phyloP scores from a whole-genome alignment of 2,329 filamentous ascomycete species.

The Penicillium sp. region DNA sequence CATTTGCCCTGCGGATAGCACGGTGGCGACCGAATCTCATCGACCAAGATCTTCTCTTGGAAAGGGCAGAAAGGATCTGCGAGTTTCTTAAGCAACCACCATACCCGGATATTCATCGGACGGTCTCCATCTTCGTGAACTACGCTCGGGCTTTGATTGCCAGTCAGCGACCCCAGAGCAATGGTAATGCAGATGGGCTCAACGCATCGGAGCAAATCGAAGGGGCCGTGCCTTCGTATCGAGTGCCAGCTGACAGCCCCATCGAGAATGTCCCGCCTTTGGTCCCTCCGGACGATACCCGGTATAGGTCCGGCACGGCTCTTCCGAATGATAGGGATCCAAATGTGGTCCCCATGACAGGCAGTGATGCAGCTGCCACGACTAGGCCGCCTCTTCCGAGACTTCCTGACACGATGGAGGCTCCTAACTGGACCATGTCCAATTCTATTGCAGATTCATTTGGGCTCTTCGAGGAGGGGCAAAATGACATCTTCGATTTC shows the following conservation, averaged over 20 bases:
- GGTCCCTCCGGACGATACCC: slow-evolving; percentile 16
- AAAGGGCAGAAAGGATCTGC: slow-evolving; percentile 30
- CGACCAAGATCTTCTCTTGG: slow-evolving; percentile 27
- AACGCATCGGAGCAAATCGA: slow-evolving; percentile 16
- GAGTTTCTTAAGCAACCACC: slow-evolving; percentile 34
- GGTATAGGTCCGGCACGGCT: slow-evolving; percentile 15
- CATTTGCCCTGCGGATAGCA: slow-evolving; percentile 32
- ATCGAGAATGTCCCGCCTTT: slow-evolving; percentile 17
- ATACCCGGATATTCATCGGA: slow-evolving; percentile 37
- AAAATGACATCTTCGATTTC: slow-evolving; percentile 36
- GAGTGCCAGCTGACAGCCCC: slow-evolving; percentile 14
- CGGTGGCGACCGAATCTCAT: slow-evolving; percentile 33
- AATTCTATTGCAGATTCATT: slow-evolving; percentile 36
- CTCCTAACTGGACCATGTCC: slow-evolving; percentile 34
- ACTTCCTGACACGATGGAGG: slow-evolving; percentile 29
- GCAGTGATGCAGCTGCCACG: slow-evolving; percentile 15
- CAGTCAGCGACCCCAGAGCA: slow-evolving; percentile 19
- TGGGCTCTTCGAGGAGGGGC: slow-evolving; percentile 33
- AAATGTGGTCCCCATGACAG: slow-evolving; percentile 14
- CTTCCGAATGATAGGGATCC: slow-evolving; percentile 18
- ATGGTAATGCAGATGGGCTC: slow-evolving; percentile 13
- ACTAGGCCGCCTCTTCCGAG: slow-evolving; percentile 22
- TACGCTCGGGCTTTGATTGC: slow-evolving; percentile 32
- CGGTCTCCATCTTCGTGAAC: slow-evolving; percentile 35
- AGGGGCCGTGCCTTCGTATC: slow-evolving; percentile 11